These are phyloP conservation scores for Smittium mucronatum DNA, from an alignment of 371 early-diverging fungal species.

Conservation along the genomic window DNA sequence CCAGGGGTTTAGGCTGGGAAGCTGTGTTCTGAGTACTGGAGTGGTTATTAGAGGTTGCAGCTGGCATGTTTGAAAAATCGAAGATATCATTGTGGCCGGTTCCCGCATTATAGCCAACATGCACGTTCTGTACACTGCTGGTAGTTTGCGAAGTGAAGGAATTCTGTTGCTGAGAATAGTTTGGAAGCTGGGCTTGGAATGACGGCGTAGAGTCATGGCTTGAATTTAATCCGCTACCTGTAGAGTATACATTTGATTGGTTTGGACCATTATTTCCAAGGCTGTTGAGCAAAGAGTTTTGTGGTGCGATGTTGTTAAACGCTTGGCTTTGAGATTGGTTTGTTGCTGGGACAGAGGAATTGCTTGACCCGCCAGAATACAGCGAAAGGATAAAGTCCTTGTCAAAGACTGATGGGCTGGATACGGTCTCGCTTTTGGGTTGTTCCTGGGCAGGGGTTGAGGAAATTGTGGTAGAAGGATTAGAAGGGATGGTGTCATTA, in stretches of 20 bases:
- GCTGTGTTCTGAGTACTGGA: not conserved
- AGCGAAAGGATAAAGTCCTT: constrained; percentile 34
- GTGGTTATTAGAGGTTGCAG: not conserved
- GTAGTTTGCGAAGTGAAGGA: not conserved
- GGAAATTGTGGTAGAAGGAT: not conserved
- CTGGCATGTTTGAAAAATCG: not conserved
- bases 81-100: not conserved
- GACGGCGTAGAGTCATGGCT: not conserved
- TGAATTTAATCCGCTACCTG: not conserved
- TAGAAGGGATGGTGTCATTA: not conserved
- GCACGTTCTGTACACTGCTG: not conserved
- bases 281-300: not conserved
- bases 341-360: not conserved
- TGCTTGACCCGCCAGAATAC: constrained; percentile 19
- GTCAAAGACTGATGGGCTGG: constrained; percentile 18
- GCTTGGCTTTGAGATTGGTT: not conserved
- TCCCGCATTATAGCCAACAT: not conserved
- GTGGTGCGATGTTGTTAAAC: not conserved
- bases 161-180: not conserved
- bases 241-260: not conserved
- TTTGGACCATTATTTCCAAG: not conserved
- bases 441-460: not conserved
- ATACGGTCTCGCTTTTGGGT: constrained; percentile 9
- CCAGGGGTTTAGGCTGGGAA: not conserved
- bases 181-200: not conserved